Conservation (phyloP, 352 stramenopile species). For the Achlya hypogyna region DNA sequence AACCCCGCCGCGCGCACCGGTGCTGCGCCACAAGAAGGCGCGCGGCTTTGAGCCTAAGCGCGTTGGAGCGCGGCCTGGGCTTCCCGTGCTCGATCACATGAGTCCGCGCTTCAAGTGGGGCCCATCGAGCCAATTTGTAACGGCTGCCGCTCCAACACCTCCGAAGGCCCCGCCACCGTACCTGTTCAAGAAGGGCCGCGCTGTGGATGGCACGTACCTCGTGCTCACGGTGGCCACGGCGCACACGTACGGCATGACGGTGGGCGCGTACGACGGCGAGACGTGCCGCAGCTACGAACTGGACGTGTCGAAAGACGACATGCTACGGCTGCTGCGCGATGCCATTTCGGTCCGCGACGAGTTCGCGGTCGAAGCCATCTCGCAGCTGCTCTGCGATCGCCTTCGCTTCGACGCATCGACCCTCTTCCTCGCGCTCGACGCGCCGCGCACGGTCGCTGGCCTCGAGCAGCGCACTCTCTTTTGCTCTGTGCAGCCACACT, state of each 20-base stretch:
- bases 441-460: neutral
- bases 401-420: neutral
- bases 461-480: neutral
- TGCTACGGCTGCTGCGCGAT: neutral
- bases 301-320: constrained; percentile 7
- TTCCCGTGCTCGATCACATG: constrained; percentile 1
- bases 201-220: constrained; percentile 7
- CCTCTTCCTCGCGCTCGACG: neutral
- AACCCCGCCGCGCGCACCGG: neutral
- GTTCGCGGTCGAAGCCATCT: constrained; percentile 15
- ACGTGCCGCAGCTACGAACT: neutral
- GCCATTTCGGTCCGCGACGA: constrained; percentile 8
- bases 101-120: constrained; percentile 19
- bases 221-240: neutral
- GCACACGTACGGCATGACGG: constrained; percentile 2
- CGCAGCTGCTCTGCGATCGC: constrained; percentile 8
- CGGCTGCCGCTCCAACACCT: neutral
- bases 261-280: neutral
- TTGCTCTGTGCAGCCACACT: neutral
- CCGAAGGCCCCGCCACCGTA: neutral
- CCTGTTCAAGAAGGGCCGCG: constrained; percentile 7
- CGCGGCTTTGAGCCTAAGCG: neutral
- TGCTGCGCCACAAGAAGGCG: neutral
- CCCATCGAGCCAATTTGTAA: neutral
- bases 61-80: neutral